A percentile compares a stretch with the other conserved stretches of the same genome.
phyloP scores from a whole-genome alignment of 495 filamentous ascomycete genomes.

The Durotheca rogersii region DNA sequence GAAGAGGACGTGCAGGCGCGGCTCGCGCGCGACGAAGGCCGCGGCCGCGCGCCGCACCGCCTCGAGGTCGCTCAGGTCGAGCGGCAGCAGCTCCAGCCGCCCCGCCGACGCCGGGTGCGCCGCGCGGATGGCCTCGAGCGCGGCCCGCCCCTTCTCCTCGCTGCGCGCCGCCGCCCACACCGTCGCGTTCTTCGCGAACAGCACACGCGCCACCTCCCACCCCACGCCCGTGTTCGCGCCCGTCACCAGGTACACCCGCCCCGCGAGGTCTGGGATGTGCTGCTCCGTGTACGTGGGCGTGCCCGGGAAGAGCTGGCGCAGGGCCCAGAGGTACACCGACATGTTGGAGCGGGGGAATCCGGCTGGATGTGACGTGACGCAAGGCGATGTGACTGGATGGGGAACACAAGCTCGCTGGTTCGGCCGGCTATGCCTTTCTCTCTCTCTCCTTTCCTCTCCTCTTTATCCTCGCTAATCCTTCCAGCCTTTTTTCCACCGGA shows the following conservation, averaged over 20 bases:
- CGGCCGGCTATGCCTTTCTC: too few species aligned
- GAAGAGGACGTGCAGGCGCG: constrained; percentile 34
- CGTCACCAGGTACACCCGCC: constrained; percentile 49
- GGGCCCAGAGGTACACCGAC: constrained; percentile 10
- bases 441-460: too few species aligned
- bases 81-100: constrained; percentile 28
- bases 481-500: too few species aligned
- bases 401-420: too few species aligned
- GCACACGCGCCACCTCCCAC: constrained; percentile 46
- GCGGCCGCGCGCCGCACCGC: constrained; percentile 28
- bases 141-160: constrained; percentile 35
- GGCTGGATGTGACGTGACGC: too few species aligned
- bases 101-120: constrained; percentile 32
- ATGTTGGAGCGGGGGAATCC: constrained; percentile 2
- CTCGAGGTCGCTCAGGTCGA: constrained; percentile 35
- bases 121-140: constrained; percentile 31
- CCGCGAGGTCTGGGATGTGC: constrained; percentile 28
- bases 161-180: constrained; percentile 57
- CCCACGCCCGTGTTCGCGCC: constrained; percentile 53
- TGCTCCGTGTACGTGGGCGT: constrained; percentile 37
- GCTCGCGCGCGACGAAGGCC: constrained; percentile 26
- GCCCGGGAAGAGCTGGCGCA: constrained; percentile 25
- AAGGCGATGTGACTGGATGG: too few species aligned
- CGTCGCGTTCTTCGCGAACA: constrained; percentile 48
- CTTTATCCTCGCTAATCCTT: too few species aligned